Evolutionary conservation across 2,329 filamentous ascomycete genomes (phyloP).

Genomic region (Pseudocercospora eumusae): DNA sequence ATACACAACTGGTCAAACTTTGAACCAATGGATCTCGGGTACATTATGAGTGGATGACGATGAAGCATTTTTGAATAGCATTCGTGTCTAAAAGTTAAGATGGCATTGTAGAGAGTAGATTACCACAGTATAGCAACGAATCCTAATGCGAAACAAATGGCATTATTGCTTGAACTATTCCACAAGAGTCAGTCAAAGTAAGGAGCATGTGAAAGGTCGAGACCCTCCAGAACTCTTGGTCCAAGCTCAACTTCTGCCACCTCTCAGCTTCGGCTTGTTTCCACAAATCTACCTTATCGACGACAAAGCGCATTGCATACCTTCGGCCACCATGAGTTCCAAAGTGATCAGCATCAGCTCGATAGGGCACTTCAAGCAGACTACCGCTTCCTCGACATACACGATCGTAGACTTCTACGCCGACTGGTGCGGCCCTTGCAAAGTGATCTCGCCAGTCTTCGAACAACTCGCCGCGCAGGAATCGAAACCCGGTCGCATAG

Average conservation of each 20-base stretch:
- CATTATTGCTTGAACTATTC: neutral
- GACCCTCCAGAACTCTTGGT: neutral
- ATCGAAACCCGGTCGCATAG: slow-evolving; percentile 48
- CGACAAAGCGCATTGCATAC: neutral
- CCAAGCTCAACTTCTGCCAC: neutral
- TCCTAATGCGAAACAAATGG: neutral
- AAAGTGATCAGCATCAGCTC: slow-evolving; percentile 38
- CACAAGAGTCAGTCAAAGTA: neutral
- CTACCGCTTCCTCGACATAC: slow-evolving; percentile 38
- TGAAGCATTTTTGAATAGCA: slow-evolving; percentile 3
- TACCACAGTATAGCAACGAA: neutral
- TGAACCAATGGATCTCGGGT: slow-evolving; percentile 36
- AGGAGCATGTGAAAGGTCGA: neutral
- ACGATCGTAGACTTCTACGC: slow-evolving; percentile 42
- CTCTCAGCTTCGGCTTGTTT: neutral
- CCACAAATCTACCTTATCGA: neutral
- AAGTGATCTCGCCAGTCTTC: slow-evolving; percentile 55
- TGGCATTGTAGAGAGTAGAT: neutral
- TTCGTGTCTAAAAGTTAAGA: slow-evolving; percentile 1
- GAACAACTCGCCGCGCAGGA: slow-evolving; percentile 55
- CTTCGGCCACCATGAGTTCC: slow-evolving; percentile 27
- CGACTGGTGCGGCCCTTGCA: slow-evolving; percentile 60
- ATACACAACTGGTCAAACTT: slow-evolving; percentile 66
- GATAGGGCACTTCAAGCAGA: slow-evolving; percentile 36
- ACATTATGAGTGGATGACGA: slow-evolving; percentile 13